Base-by-base conservation (phyloP, 1,284 basidiomycete genomes). In the Trichosporon inkin region DNA sequence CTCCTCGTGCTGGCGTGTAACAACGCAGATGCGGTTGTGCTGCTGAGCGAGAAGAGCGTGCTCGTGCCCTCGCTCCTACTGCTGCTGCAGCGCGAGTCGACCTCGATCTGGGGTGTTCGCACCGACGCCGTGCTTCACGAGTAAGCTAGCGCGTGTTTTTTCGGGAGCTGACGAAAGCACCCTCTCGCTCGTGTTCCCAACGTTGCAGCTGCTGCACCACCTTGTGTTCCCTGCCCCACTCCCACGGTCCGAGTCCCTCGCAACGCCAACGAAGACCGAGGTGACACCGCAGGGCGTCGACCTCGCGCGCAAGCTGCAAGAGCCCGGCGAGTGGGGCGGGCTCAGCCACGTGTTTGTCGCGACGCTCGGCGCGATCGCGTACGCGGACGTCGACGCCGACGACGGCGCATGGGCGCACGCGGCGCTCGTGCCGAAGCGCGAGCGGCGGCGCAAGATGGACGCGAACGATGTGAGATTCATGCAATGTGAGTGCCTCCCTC, bases 281-380 rank as follows among this genome's bases (percentile, higher is more conserved):
- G 14, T 57, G 10, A 32, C 51, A 2, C 67, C 70, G 16, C 63
- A 64, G 36, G 75, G 74, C 10, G 62, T 77, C 16, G 64, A 74
- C 57, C 64, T 78, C 1, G 57, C 60, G 3, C 63, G 58, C 4
- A 55, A 66, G 22, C 47, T 76, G 6, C 55, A 63, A 6, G 64
- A 61, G 14, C 47, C 63, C 11, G 61, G 62, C n/a, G 73, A 75
- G 49, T 88, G 87, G 73, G 85, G 84, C 64, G 86, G 86, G 19
- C 73, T 89, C n/a, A 81, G 81, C n/a, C 86, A 92, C 68, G 81
- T 86, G 67, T 90, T 90, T 68, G 84, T 87, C 36, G 84, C 89
- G 10, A 84, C 85, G 4, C 83, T 93, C 56, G 88, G 90, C 28
- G 80, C 86, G 58, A 80, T 92, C 57, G 85, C 85, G 57, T 92